These are phyloP conservation scores for Syncephalastrum sp. DNA, from an alignment of 371 early-diverging fungal species.

Conservation along the genomic window DNA sequence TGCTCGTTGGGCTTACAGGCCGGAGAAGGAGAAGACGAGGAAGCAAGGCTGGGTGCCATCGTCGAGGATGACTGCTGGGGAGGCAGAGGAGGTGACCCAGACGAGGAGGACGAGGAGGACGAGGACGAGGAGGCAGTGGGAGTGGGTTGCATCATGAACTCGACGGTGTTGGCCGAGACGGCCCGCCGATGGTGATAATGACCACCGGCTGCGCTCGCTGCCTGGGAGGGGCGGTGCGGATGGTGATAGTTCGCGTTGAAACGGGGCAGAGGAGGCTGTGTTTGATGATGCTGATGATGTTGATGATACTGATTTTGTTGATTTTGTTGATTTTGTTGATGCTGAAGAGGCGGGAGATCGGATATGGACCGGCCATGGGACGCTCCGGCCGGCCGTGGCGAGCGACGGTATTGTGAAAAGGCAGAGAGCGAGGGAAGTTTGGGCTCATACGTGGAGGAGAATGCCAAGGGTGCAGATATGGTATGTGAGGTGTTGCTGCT, in stretches of 20 bases:
- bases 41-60: neutral
- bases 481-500: no score
- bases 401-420: neutral
- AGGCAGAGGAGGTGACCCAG: constrained; percentile 10
- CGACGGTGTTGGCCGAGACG: constrained; percentile 18
- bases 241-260: no score
- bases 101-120: constrained; percentile 9
- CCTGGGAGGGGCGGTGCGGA: no score
- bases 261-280: constrained; percentile 2
- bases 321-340: constrained; percentile 1
- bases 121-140: constrained; percentile 3
- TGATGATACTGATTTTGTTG: constrained; percentile 7
- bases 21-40: constrained; percentile 6
- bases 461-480: no score
- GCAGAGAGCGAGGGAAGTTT: neutral
- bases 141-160: constrained; percentile 12
- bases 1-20: constrained; percentile 3
- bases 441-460: no score
- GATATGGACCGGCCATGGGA: constrained; percentile 3
- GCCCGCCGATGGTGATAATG: constrained; percentile 11
- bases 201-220: no score
- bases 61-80: neutral
- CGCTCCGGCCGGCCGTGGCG: neutral
- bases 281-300: constrained; percentile 10
- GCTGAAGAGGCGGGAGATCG: constrained; percentile 1